Conservation (phyloP, 2,329 filamentous ascomycete genomes). For the Plenodomus biglobosus region DNA sequence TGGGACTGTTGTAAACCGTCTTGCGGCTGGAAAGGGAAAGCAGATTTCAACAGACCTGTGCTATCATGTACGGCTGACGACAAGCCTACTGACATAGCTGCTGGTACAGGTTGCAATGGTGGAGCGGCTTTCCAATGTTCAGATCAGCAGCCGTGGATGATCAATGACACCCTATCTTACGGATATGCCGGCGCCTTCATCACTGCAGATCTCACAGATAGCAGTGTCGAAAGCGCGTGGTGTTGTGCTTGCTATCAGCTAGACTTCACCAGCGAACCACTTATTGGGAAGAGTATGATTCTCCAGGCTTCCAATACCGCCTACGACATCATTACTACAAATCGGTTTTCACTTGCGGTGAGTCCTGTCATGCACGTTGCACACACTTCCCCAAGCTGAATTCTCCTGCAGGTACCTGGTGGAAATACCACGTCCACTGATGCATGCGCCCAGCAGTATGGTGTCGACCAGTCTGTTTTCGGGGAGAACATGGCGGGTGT, state of each 20-base stretch:
- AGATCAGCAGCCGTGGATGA: constrained; percentile 63
- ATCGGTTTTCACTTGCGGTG: constrained; percentile 43
- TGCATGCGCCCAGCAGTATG: constrained; percentile 38
- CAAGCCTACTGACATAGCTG: constrained; percentile 54
- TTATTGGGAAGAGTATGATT: constrained; percentile 63
- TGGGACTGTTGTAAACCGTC: constrained; percentile 71
- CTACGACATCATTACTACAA: constrained; percentile 38
- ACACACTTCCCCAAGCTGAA: constrained; percentile 10
- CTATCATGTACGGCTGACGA: constrained; percentile 59
- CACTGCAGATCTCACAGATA: constrained; percentile 35
- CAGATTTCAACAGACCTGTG: constrained; percentile 54
- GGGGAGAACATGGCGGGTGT: constrained; percentile 34
- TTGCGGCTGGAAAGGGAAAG: constrained; percentile 63
- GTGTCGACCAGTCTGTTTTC: constrained; percentile 38
- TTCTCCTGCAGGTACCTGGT: constrained; percentile 34
- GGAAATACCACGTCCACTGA: constrained; percentile 41
- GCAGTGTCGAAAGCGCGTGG: constrained; percentile 59
- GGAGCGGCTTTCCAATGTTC: constrained; percentile 61
- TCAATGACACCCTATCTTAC: constrained; percentile 61
- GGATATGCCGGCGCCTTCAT: constrained; percentile 66
- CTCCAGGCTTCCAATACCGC: constrained; percentile 66
- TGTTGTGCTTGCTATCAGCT: constrained; percentile 68
- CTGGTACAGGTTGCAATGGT: constrained; percentile 56
- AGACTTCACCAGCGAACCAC: constrained; percentile 59
- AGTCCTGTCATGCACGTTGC: constrained; percentile 3